Evolutionary conservation across 805 yeast genomes (phyloP).

Genomic region (Nakazawaea ernobii): DNA sequence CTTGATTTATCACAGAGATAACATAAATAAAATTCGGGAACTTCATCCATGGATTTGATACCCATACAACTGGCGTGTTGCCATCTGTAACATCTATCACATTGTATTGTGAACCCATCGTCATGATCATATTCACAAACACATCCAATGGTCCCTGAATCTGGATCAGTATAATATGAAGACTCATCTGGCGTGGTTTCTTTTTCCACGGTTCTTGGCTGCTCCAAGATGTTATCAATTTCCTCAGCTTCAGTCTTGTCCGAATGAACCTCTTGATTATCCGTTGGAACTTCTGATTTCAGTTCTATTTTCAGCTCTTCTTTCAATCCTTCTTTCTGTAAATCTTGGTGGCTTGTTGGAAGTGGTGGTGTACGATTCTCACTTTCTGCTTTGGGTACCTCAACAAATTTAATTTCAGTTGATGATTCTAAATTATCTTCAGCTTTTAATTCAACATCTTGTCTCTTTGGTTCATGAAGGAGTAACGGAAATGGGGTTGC

Average conservation of each 20-base stretch:
- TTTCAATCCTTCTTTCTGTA: neutral
- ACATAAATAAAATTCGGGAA: constrained; percentile 79
- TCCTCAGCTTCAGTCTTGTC: constrained; percentile 17
- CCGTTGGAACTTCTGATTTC: too few species aligned
- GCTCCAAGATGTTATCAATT: neutral
- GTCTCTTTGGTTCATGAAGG: constrained; percentile 5
- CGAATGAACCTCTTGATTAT: neutral
- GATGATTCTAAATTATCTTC: neutral
- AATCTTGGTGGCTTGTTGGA: neutral
- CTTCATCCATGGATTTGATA: constrained; percentile 62
- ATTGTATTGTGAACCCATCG: constrained; percentile 92
- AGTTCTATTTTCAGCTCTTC: constrained; percentile 1
- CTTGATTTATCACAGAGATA: constrained; percentile 57
- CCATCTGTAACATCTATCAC: constrained; percentile 91
- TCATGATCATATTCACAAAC: constrained; percentile 83
- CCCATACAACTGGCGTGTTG: constrained; percentile 93
- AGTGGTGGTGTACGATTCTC: neutral
- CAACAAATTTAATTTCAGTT: neutral
- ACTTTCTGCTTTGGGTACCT: neutral
- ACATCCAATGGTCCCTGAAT: constrained; percentile 84
- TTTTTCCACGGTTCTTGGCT: constrained; percentile 18
- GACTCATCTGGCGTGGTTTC: constrained; percentile 22
- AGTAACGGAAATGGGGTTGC: constrained; percentile 60
- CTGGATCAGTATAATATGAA: constrained; percentile 65
- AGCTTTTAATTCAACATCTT: neutral